Conservation (phyloP, 78 protist species). For the Dictyostelium capitatum region DNA sequence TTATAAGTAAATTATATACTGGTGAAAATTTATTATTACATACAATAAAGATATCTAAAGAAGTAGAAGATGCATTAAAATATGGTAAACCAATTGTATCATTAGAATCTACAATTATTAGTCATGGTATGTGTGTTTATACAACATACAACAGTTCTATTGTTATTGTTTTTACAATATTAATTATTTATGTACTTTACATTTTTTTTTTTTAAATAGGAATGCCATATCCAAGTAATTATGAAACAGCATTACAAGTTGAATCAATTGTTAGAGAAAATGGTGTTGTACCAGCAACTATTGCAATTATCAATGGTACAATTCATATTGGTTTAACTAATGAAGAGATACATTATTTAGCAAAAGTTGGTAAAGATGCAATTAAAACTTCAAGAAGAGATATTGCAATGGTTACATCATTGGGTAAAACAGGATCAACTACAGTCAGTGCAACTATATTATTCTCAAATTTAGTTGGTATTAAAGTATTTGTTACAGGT, state of each 20-base stretch:
- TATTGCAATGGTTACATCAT: conserved; percentile 85
- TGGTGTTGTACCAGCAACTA: conserved; percentile 99
- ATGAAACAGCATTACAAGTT: conserved; percentile 88
- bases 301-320: conserved; percentile 87
- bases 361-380: conserved; percentile 74
- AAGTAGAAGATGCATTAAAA: conserved; percentile 54
- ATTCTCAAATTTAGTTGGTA: conserved; percentile 81
- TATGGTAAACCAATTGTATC: conserved; percentile 94
- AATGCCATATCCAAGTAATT: conserved; percentile 25
- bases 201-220: too few relatives aligned
- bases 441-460: conserved; percentile 98
- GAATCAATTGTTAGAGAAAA: conserved; percentile 87
- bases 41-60: background rate
- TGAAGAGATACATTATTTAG: conserved; percentile 62
- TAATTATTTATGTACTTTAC: too few relatives aligned
- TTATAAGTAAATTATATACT: background rate
- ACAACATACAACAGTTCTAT: too few relatives aligned
- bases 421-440: conserved; percentile 90
- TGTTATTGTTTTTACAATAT: conserved; percentile 96
- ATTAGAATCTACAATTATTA: conserved; percentile 97
- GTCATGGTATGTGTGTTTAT: conserved; percentile 96
- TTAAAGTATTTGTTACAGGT: conserved; percentile 93
- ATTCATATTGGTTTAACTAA: conserved; percentile 73
- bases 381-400: conserved; percentile 95
- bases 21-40: background rate